Conservation (phyloP, 768 basidiomycete genomes). For the Termitomyces sp. region DNA sequence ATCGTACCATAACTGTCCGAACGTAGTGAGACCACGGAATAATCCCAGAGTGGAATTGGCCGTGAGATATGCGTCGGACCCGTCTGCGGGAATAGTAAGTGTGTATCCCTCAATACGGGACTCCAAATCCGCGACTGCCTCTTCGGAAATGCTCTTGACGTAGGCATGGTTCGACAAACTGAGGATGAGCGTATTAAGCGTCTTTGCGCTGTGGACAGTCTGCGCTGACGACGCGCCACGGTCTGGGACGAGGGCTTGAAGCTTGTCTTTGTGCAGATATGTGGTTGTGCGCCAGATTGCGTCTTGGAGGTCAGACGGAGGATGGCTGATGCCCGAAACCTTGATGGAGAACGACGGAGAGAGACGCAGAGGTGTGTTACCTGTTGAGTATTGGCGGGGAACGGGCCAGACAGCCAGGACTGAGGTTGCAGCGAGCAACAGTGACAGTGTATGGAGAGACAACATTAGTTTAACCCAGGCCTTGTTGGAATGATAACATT, state of each 20-base stretch:
- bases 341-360: conserved; percentile 31
- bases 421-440: conserved; percentile 18
- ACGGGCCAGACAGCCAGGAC: conserved; percentile 32
- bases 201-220: conserved; percentile 34
- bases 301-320: conserved; percentile 50
- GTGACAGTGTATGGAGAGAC: conserved; percentile 9
- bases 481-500: background rate
- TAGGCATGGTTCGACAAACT: conserved; percentile 28
- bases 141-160: conserved; percentile 46
- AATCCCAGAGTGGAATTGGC: conserved; percentile 68
- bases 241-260: conserved; percentile 53
- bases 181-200: conserved; percentile 40
- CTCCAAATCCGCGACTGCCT: conserved; percentile 45
- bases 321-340: conserved; percentile 36
- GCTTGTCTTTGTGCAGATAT: conserved; percentile 48
- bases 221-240: conserved; percentile 49
- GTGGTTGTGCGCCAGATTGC: conserved; percentile 45
- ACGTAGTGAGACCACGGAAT: conserved; percentile 71
- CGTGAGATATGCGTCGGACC: conserved; percentile 45
- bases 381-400: conserved; percentile 38
- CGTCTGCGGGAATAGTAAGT: conserved; percentile 52
- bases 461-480: conserved; percentile 8
- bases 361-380: conserved; percentile 31
- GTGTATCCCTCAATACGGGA: conserved; percentile 59
- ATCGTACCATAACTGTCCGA: conserved; percentile 66